A percentile compares a stretch with the other conserved stretches of the same genome.
These are phyloP conservation scores for Salisapilia sapeloensis DNA, from an alignment of 352 stramenopile species.

Conservation along the genomic window DNA sequence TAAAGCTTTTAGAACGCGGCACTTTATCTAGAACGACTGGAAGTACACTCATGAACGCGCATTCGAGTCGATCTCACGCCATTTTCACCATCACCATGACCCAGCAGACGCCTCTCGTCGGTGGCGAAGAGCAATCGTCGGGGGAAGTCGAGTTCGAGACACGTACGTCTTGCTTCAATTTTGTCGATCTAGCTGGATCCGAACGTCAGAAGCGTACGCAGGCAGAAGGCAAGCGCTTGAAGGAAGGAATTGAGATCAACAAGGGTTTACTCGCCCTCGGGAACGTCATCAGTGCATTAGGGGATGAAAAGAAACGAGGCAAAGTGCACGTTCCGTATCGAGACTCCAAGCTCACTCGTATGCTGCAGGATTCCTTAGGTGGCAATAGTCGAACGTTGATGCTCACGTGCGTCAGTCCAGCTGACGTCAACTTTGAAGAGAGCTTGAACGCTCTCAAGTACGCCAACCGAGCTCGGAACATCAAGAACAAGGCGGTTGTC, in stretches of 20 bases:
- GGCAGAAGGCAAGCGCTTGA: conserved; percentile 81
- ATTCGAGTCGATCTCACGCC: conserved; percentile 82
- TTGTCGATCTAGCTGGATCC: conserved; percentile 84
- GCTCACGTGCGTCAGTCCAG: conserved; percentile 85
- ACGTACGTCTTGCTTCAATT: conserved; percentile 80
- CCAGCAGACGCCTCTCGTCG: conserved; percentile 47
- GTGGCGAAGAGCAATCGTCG: conserved; percentile 17
- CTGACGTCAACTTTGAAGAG: conserved; percentile 84
- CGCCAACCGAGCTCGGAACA: conserved; percentile 82
- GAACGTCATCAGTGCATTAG: conserved; percentile 95
- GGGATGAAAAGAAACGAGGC: conserved; percentile 82
- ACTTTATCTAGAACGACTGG: conserved; percentile 70
- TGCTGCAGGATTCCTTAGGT: conserved; percentile 86
- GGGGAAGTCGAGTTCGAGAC: conserved; percentile 45
- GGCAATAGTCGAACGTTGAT: conserved; percentile 87
- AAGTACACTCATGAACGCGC: conserved; percentile 86
- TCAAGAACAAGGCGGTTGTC: conserved; percentile 79
- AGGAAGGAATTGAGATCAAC: conserved; percentile 98
- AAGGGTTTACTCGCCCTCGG: conserved; percentile 93
- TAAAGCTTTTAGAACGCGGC: conserved; percentile 68
- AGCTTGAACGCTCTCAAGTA: conserved; percentile 87
- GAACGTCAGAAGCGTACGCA: conserved; percentile 93
- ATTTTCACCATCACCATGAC: conserved; percentile 84
- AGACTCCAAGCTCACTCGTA: conserved; percentile 88
- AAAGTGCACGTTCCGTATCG: conserved; percentile 88